Evolutionary conservation across 805 yeast species (phyloP).

Genomic region (Schwanniomyces yamadae): DNA sequence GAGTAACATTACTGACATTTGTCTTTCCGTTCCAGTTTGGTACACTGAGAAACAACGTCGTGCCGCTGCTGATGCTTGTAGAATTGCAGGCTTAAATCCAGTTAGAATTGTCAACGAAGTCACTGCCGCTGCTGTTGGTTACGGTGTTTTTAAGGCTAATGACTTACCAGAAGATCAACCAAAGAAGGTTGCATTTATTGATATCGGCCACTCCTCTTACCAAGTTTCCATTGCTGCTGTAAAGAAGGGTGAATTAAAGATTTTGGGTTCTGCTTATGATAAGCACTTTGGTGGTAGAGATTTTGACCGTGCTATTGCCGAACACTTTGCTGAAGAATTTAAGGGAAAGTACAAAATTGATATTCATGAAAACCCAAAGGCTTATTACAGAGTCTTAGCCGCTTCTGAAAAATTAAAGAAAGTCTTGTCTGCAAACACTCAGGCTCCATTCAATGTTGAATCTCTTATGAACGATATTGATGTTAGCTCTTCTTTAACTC

Average conservation of each 20-base stretch:
- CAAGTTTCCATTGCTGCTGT: conserved; percentile 86
- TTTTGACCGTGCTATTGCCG: conserved; percentile 89
- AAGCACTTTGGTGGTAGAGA: conserved; percentile 98
- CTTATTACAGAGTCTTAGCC: conserved; percentile 85
- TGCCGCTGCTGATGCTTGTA: conserved; percentile 92
- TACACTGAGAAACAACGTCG: conserved; percentile 96
- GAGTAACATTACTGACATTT: conserved; percentile 79
- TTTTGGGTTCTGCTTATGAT: conserved; percentile 89
- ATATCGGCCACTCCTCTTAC: conserved; percentile 95
- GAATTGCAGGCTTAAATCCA: conserved; percentile 95
- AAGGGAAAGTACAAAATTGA: conserved; percentile 90
- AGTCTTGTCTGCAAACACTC: conserved; percentile 91
- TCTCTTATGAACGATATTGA: conserved; percentile 97
- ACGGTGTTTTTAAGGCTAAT: conserved; percentile 93
- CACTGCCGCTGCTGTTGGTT: conserved; percentile 98
- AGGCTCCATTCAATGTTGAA: conserved; percentile 93
- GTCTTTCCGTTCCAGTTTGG: conserved; percentile 96
- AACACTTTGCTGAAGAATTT: conserved; percentile 93
- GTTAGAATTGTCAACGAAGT: conserved; percentile 96
- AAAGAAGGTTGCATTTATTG: conserved; percentile 88
- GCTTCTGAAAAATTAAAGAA: conserved; percentile 94
- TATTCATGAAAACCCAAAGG: conserved; percentile 88
- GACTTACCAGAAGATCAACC: conserved; percentile 94
- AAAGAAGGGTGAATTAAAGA: conserved; percentile 94
- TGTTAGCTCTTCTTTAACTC: conserved; percentile 81